Base-by-base conservation (phyloP, 495 filamentous ascomycete species). In the Gamarada debralockiae region DNA sequence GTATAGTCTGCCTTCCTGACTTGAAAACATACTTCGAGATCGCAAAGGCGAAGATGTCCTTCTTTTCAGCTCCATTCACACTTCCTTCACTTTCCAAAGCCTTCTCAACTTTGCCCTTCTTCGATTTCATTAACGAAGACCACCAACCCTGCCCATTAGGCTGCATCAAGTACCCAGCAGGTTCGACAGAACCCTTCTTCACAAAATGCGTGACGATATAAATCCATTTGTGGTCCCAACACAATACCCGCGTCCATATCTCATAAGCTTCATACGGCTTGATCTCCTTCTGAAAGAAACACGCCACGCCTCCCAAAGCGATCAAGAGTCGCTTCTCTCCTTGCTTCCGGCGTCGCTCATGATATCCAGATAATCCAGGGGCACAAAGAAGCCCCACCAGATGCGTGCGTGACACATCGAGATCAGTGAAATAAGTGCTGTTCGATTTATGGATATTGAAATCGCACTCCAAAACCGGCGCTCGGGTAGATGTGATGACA, bases 381-480 rank as follows among this genome's bases (percentile, higher is more conserved):
- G 67, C 75, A 27, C 83, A 68, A 0, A 86, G 68, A 47, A 78
- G 75, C 43, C 69, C 70, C 27, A 81, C 65, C 5, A 87, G 70
- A 56, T 89, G 80, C 0, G 79, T 80, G 13, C 89, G 83, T 37
- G 77, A 74, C 36, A 89, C 76, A 67, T 92, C 89, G 14, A 91
- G 77, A 66, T 92, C 89, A 60, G 83, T 71, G 67, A 91, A 92
- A 75, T 89, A 93, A 3, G 89, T 93, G 50, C 73, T 79, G 72
- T 93, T 93, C 58, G 80, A 85, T 64, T 93, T 93, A 77, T 93
- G 89, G 33, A 88, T 51, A 72, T 93, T 92, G 70, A 89, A 86
- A 68, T 93, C 89, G 61, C 77, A 82, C 65, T 93, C 89, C 58
- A 79, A 73, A 10, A 87, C 65, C 0, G 79, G 72, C 33, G 81